Evolutionary conservation across 352 stramenopile species (phyloP).

Genomic region (Phytophthora tubulina): DNA sequence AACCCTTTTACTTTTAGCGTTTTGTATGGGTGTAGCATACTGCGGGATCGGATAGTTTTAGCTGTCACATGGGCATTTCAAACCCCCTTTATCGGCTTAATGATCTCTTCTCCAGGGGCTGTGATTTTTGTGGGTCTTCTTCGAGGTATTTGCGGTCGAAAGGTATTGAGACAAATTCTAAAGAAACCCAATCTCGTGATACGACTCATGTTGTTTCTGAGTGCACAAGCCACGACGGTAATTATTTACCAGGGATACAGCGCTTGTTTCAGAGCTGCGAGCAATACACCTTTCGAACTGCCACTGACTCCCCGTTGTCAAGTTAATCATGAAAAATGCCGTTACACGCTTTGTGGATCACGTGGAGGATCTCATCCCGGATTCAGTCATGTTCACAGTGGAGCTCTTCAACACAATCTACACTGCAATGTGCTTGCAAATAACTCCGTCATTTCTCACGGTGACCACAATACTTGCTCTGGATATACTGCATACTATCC

Average conservation of each 20-base stretch:
- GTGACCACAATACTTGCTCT: no score
- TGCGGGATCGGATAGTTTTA: neutral
- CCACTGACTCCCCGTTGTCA: conserved; percentile 41
- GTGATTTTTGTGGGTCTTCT: no score
- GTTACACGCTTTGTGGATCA: conserved; percentile 27
- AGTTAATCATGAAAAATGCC: conserved; percentile 43
- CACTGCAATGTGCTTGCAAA: neutral
- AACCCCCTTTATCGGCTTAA: no score
- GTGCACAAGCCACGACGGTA: neutral
- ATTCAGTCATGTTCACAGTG: conserved; percentile 41
- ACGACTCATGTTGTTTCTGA: conserved; percentile 8
- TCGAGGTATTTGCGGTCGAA: no score
- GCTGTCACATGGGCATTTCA: neutral
- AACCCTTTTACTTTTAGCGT: neutral
- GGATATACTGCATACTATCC: no score
- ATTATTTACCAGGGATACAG: no score
- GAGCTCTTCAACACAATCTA: conserved; percentile 56
- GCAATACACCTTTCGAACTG: conserved; percentile 9
- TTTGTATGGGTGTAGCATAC: neutral
- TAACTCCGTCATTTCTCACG: no score
- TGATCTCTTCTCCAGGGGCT: no score
- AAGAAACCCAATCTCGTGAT: conserved; percentile 2
- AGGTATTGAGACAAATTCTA: neutral
- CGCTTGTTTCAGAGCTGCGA: neutral
- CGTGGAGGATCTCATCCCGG: conserved; percentile 34